Base-by-base conservation (phyloP, 2,329 filamentous ascomycete genomes). In the Emmonsia crescens region DNA sequence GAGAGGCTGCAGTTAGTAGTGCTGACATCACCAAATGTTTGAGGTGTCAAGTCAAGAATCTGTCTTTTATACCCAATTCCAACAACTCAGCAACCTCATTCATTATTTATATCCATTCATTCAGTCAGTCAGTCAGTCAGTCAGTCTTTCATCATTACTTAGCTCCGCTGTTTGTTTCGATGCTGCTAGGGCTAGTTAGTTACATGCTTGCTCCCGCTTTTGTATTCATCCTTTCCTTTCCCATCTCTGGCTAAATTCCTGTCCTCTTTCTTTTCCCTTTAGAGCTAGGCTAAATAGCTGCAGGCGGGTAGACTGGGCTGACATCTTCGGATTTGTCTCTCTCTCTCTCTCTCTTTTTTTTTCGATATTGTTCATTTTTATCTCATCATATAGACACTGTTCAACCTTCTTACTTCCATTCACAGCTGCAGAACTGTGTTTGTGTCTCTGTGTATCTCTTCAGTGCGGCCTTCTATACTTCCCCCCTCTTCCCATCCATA, bases 21-120 rank as follows among this genome's bases (percentile, higher is more conserved):
- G 57, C 57, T 59, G 57, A 59, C 57, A 59, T 59, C 57, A 59
- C 44, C 57, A 46, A 46, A 21, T 21, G 8, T 19, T 24, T 36
- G 46, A 49, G 51, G 36, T 29, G 10, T 19, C 54, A 42, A 38
- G 52, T 56, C 21, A 57, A n/a, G n/a, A 27, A 27, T 24, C 14
- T 57, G 14, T n/a, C n/a, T n/a, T n/a, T n/a, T n/a, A n/a, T n/a
- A n/a, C n/a, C 14, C 10, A 57, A 24, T 42, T 57, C 29, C n/a
- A 24, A 57, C 21, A 27, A 16, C 36, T 12, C 49, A 33, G 3
- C 48, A 51, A 51, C 48, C 10, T 27, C 48, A 36, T 29, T 4
- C 14, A 52, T 48, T 27, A 10, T 3, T 14, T 48, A n/a, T 10
- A 49, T 6, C 6, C 24, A 49, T 3, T 44, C 19, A 44, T 12